Base-by-base conservation (phyloP, 768 basidiomycete genomes). In the Daedaleopsis nitida region DNA sequence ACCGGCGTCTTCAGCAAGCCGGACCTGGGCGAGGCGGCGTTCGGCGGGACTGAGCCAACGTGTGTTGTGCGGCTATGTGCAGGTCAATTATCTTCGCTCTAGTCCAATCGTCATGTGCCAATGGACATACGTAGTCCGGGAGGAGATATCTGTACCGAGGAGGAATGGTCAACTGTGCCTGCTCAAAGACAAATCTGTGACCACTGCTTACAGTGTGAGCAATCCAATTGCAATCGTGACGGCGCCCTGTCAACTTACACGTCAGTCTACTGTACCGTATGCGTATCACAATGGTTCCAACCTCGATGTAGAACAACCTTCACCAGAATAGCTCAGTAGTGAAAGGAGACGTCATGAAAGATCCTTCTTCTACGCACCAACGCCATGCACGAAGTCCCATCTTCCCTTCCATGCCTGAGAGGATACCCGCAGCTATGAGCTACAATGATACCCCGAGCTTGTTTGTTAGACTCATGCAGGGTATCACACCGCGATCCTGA, bases 251-350 rank as follows among this genome's bases (percentile, higher is more conserved):
- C 3, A 32, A 10, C 5, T 24, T 13, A 6, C 11, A 8, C 47
- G 47, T 49, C 7, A 49, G 47, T 10, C 12, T 13, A 23, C 9
- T 21, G 12, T 23, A 32, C 21, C 11, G 47, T 14, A 8, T 21
- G 9, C 14, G 8, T 27, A 27, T 24, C 21, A 10, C n/a, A 8
- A 14, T 21, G 19, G 19, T 19, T n/a, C 64, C 57, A 70, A 81
- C 86, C 78, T 87, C 89, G 47, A 89, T 87, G 67, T 81, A 87
- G 70, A 90, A 91, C 35, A 90, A 65, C 88, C 87, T 86, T 12
- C 10, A 5, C 19, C 8, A 48, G 59, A 3, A 39, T 39, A 17
- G 19, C 23, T 19, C 24, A 13, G 21, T 47, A 24, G 44, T 49
- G 23, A 49, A 24, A 8, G 47, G 14, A 24, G 5, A 49, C 39